Evolutionary conservation across 2,329 filamentous ascomycete species (phyloP).

Genomic region (Fusarium sp.): DNA sequence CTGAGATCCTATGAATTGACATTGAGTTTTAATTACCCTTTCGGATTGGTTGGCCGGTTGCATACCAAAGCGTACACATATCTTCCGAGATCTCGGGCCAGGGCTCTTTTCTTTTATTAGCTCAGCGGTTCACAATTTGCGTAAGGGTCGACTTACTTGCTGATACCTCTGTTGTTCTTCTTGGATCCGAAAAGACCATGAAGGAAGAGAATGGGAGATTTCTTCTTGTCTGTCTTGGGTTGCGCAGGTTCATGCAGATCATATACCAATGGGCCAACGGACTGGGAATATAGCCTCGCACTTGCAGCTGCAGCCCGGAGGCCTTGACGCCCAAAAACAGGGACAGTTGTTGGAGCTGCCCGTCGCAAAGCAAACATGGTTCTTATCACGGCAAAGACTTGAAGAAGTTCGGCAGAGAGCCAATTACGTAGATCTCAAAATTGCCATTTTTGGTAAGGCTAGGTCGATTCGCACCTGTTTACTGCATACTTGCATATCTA

Average conservation of each 20-base stretch:
- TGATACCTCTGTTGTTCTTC: constrained; percentile 93
- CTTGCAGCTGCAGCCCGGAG: constrained; percentile 1
- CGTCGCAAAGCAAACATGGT: constrained; percentile 42
- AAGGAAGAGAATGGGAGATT: constrained; percentile 84
- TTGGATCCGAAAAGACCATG: constrained; percentile 96
- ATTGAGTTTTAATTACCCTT: constrained; percentile 33
- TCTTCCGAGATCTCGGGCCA: constrained; percentile 85
- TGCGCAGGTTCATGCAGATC: constrained; percentile 75
- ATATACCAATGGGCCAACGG: constrained; percentile 67
- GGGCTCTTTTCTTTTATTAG: constrained; percentile 67
- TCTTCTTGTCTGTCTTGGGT: constrained; percentile 56
- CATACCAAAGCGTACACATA: constrained; percentile 86
- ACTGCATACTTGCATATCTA: constrained; percentile 46
- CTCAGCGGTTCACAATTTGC: no score
- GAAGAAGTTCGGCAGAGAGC: constrained; percentile 30
- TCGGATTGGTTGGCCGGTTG: constrained; percentile 13
- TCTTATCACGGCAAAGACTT: constrained; percentile 15
- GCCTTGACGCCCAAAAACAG: constrained; percentile 12
- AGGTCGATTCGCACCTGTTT: constrained; percentile 33
- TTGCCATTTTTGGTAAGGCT: constrained; percentile 40
- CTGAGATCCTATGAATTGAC: constrained; percentile 77
- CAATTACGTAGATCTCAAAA: constrained; percentile 42
- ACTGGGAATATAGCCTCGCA: constrained; percentile 43
- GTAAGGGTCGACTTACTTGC: constrained; percentile 77
- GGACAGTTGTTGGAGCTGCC: constrained; percentile 16